Percentiles rank a stretch among this genome's conserved stretches.
These are phyloP conservation scores for Coemansia sp. DNA, from an alignment of 192 early-diverging fungal species.

Conservation along the genomic window DNA sequence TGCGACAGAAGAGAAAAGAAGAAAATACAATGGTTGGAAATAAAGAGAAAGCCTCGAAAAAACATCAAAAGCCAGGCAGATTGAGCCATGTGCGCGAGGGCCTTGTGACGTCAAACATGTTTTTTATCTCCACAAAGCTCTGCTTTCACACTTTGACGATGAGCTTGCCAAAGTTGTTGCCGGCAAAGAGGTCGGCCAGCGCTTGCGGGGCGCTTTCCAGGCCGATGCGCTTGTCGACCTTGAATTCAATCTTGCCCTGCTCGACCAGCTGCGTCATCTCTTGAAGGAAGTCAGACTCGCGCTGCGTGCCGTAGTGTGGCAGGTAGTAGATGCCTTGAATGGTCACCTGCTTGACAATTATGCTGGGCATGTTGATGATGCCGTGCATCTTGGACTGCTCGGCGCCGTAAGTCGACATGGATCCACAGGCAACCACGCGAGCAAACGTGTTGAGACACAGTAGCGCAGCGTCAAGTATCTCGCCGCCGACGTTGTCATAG, in stretches of 20 bases:
- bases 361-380: conserved; percentile 56
- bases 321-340: conserved; percentile 68
- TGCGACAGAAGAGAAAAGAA: not conserved
- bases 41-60: not conserved
- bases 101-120: not conserved
- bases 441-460: conserved; percentile 60
- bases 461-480: conserved; percentile 71
- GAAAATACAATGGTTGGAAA: not conserved
- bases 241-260: conserved; percentile 61
- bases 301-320: conserved; percentile 50
- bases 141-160: conserved; percentile 50
- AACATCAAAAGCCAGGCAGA: not conserved
- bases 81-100: not conserved
- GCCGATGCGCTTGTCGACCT: conserved; percentile 59
- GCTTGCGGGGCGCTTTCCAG: conserved; percentile 64
- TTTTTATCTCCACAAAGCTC: not conserved
- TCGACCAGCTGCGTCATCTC: conserved; percentile 56
- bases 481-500: conserved; percentile 82
- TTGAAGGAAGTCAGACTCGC: conserved; percentile 54
- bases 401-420: conserved; percentile 67
- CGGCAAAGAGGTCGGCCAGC: conserved; percentile 58
- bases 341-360: conserved; percentile 57
- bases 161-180: conserved; percentile 69
- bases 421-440: conserved; percentile 72
- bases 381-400: conserved; percentile 46